Evolutionary conservation across 768 basidiomycete species (phyloP), one percentile per base, ranked within the genome.

Genomic region (Phaeotremella fagi): DNA sequence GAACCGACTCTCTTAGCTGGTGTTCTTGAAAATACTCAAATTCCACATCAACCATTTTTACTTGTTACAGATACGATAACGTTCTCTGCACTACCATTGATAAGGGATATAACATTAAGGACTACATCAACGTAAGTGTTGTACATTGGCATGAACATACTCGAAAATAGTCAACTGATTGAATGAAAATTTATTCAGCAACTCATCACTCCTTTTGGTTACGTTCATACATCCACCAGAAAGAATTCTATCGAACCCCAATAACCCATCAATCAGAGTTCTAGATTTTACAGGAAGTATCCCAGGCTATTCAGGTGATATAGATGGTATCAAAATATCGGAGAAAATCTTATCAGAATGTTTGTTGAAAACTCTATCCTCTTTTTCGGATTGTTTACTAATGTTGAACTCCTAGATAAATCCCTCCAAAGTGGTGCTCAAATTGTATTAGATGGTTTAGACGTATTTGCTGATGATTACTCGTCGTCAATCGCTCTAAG

Each of bases 31-130:
- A 65, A 63, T 35, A 52, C 60, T 6, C 61, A 68, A 28, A 46
- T 68, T 7, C 72, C 72, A 5, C 70, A 73, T 55, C 72, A 73
- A 46, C 63, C 68, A 15, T 60, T 64, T 26, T 49, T 70, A n/a
- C 28, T 73, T 37, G 52, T 73, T 20, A 53, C 49, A 31, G 69
- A 73, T 27, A 38, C 55, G 7, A 35, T 59, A 26, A 59, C 61
- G 7, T 69, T 66, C 43, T 64, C 65, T 5, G 72, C 66, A 11
- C 46, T 68, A 15, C 66, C 70, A 4, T 22, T 71, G 6, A 54
- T 70, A 29, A 53, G 50, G 41, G 67, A 73, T 23, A 55, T 63
- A 33, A 33, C 68, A 2, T 28, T 54, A 25, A 52, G 70, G 37
- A 58, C 54, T 37, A 15, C 66, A 2, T 35, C 28, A 9, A 51